A percentile compares a stretch with the other conserved stretches of the same genome.
Conservation (phyloP, 805 yeast species). For the Candida pseudofarinosa region DNA sequence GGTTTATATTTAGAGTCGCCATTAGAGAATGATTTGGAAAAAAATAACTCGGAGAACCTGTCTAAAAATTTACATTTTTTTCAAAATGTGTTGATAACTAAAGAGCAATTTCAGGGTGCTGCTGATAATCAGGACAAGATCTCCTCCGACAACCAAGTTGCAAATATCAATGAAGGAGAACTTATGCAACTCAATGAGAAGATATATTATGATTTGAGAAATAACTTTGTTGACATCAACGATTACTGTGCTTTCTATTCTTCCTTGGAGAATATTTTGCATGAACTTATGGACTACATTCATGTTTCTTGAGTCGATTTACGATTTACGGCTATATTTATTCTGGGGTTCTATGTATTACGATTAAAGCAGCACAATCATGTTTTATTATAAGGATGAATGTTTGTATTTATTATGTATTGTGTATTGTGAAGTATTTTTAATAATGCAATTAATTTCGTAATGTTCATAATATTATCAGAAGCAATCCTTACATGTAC, state of each 20-base stretch:
- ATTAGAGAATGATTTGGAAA: background rate
- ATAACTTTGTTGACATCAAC: conserved; percentile 41
- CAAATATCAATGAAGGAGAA: conserved; percentile 19
- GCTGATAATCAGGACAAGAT: background rate
- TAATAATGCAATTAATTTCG: background rate
- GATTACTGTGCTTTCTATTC: conserved; percentile 43
- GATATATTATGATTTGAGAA: conserved; percentile 36
- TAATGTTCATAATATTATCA: no score
- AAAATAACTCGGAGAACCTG: background rate
- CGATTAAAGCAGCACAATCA: no score
- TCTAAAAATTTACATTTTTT: background rate
- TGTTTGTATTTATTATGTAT: no score
- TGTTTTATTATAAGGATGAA: background rate
- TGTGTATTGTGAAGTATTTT: background rate
- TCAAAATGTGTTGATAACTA: conserved; percentile 1
- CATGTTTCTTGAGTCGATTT: conserved; percentile 8
- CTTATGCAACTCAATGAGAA: conserved; percentile 32
- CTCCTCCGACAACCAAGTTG: background rate
- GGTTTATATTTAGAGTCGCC: background rate
- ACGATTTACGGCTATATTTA: background rate
- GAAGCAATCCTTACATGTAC: no score
- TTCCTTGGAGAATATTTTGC: conserved; percentile 37
- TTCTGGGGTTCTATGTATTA: background rate
- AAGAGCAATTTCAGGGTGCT: background rate
- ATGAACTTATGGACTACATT: conserved; percentile 37